Base-by-base conservation (phyloP, 169 alveolate species). In the Plasmodium falciparum region DNA sequence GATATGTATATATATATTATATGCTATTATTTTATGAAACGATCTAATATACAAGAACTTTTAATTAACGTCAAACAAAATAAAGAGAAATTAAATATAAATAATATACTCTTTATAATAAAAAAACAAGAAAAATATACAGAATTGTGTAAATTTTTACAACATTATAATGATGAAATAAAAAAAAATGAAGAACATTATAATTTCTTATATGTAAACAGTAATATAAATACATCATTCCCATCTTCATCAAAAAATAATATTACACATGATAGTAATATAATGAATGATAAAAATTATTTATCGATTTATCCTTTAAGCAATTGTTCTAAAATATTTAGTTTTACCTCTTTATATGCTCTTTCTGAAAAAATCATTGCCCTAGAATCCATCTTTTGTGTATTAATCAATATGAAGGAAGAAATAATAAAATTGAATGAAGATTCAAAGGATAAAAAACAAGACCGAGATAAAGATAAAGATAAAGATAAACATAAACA, bases 291-390 rank as follows among this genome's bases (percentile, higher is more conserved):
- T 39, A 39, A 39, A 39, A 39, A 39, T 39, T 39, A 39, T 39
- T 5, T 39, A 39, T 56, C 65, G 0, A 15, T 7, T 15, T 26
- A 54, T 63, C 33, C 29, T 62, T 50, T 83, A 54, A 62, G 43
- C 15, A 83, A 83, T 49, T 83, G 54, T 69, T n/a, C 26, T 33
- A 83, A 61, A 83, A 69, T 83, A 61, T 67, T 69, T 49, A 83
- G 91, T 49, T 83, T 63, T 29, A 56, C 85, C 15, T 83, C 74
- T 33, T 50, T 43, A 33, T 69, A 83, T 47, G 91, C 85, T 13
- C 65, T 83, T 69, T 67, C 91, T 22, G 91, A 83, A 83, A 83
- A 83, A 49, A 69, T 83, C 56, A 58, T 83, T 17, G 56, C 85
- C 13, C 11, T 83, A 13, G 91, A 83, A 72, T 83, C 91, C n/a